Evolutionary conservation across 306 rosid species (phyloP).

Genomic region (Citrullus mucosospermus): DNA sequence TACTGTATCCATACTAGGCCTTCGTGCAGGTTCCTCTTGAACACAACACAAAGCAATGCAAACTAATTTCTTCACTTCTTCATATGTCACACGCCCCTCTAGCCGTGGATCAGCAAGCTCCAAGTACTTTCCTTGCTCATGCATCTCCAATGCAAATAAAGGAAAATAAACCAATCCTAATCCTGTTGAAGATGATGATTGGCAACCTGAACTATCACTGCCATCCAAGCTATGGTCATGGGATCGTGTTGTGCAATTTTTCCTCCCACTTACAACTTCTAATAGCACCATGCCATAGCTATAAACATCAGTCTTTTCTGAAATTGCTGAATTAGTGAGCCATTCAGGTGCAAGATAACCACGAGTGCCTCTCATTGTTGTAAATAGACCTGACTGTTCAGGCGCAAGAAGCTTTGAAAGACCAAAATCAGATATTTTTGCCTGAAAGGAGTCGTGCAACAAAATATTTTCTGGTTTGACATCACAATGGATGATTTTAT

Average conservation of each 20-base stretch:
- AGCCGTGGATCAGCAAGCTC: constrained; percentile 67
- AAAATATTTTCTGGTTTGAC: constrained; percentile 92
- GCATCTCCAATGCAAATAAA: constrained; percentile 72
- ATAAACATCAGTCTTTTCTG: constrained; percentile 83
- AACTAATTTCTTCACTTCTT: constrained; percentile 63
- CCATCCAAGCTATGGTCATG: constrained; percentile 54
- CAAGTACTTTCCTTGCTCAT: constrained; percentile 56
- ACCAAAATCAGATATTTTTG: constrained; percentile 85
- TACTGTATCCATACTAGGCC: constrained; percentile 67
- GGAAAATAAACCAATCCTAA: constrained; percentile 62
- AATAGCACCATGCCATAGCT: constrained; percentile 89
- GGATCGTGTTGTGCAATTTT: constrained; percentile 43
- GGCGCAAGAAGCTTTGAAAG: constrained; percentile 74
- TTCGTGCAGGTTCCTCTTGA: constrained; percentile 69
- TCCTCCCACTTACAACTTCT: constrained; percentile 75
- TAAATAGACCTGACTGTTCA: constrained; percentile 73
- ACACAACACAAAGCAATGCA: constrained; percentile 72
- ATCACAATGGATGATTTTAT: constrained; percentile 80
- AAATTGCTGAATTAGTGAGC: constrained; percentile 77
- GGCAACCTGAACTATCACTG: constrained; percentile 34
- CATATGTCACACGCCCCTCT: constrained; percentile 49
- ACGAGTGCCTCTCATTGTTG: constrained; percentile 93
- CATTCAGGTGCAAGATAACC: constrained; percentile 96
- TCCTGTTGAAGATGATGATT: constrained; percentile 40
- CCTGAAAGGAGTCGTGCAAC: constrained; percentile 58